Percentiles rank a stretch among this genome's conserved stretches.
Conservation (phyloP, 495 filamentous ascomycete species). For the Chaetomium fimeti region DNA sequence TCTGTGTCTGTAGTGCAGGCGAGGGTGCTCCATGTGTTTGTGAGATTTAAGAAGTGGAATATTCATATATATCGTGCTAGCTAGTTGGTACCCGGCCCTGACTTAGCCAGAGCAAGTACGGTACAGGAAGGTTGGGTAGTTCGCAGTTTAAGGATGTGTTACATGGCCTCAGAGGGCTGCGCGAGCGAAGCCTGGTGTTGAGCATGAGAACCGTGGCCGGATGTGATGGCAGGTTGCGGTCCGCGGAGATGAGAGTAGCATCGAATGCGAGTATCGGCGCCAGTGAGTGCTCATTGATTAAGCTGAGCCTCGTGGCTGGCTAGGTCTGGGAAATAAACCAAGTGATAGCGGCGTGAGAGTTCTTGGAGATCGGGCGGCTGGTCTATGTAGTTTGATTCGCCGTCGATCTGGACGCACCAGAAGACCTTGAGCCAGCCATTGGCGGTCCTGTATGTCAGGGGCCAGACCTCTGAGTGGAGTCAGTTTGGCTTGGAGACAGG, state of each 20-base stretch:
- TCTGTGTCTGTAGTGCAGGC: too few relatives aligned
- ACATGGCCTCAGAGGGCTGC: not conserved
- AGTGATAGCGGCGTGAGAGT: not conserved
- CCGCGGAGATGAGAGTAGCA: not conserved
- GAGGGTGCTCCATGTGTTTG: too few relatives aligned
- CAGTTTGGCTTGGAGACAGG: not conserved
- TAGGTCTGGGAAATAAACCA: conserved; percentile 1
- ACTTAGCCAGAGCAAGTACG: not conserved
- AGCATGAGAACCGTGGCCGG: not conserved
- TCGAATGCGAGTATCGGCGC: not conserved
- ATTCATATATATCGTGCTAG: too few relatives aligned
- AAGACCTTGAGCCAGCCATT: not conserved
- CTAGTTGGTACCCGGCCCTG: not conserved
- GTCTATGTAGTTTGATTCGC: not conserved
- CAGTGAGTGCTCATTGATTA: not conserved
- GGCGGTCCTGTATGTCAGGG: not conserved
- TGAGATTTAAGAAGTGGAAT: too few relatives aligned
- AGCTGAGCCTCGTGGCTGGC: not conserved
- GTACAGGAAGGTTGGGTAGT: not conserved
- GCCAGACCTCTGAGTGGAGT: conserved; percentile 6
- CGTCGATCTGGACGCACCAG: conserved; percentile 8
- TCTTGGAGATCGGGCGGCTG: not conserved
- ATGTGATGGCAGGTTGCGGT: not conserved
- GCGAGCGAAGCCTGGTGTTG: not conserved
- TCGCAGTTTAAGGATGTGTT: not conserved